phyloP scores from a whole-genome alignment of 1,284 basidiomycete genomes.

The Anthracocystis panici-leucophaei region DNA sequence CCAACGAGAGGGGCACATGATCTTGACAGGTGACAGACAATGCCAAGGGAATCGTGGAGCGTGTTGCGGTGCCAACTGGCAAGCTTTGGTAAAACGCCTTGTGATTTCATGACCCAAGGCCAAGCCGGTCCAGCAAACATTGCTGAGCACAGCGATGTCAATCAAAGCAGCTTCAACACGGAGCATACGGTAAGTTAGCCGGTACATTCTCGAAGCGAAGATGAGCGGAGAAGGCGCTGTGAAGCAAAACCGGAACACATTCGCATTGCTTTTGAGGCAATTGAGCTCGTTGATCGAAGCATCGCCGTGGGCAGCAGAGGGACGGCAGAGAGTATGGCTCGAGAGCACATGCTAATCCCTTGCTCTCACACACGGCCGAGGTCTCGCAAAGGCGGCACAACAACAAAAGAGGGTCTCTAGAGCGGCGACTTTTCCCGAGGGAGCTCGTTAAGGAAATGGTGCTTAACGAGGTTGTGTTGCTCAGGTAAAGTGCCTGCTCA shows the following conservation, averaged over 20 bases:
- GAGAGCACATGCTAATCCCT: background rate
- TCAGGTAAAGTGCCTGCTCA: background rate
- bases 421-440: background rate
- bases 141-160: too few species aligned
- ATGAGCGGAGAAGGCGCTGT: background rate
- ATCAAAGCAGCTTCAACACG: too few species aligned
- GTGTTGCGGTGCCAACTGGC: background rate
- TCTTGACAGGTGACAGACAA: background rate
- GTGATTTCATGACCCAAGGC: too few species aligned
- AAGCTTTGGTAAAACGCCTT: too few species aligned
- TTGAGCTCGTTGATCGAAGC: background rate
- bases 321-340: background rate
- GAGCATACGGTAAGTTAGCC: too few species aligned
- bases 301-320: background rate
- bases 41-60: background rate
- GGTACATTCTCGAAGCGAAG: background rate
- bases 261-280: background rate
- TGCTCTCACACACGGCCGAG: background rate
- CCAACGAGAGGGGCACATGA: background rate
- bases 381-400: background rate
- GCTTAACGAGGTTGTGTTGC: constrained; percentile 12
- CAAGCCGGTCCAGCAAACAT: too few species aligned
- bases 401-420: background rate
- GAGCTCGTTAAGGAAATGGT: background rate
- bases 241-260: too few species aligned